phyloP scores from a whole-genome alignment of 805 yeast genomes.

The Yarrowia alimentaria region DNA sequence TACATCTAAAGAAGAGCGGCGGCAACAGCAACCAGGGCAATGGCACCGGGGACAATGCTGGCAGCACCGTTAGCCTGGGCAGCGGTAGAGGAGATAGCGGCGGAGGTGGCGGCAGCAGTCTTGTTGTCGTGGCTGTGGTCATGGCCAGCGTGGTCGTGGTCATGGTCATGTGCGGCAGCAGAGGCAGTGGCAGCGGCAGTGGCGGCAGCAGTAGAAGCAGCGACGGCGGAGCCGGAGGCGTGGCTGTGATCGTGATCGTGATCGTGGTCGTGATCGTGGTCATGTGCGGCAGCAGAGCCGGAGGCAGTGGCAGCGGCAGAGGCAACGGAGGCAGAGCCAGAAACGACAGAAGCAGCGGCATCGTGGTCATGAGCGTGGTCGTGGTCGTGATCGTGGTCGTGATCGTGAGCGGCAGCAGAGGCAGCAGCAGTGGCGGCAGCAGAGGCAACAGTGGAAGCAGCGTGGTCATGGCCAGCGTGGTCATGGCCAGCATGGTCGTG shows the following conservation, averaged over 20 bases:
- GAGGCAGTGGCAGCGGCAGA: constrained; percentile 5
- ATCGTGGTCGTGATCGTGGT: too few relatives aligned
- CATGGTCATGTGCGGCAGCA: neutral
- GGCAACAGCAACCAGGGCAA: constrained; percentile 22
- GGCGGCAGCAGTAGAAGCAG: neutral
- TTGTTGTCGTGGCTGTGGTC: neutral
- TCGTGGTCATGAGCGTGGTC: constrained; percentile 1
- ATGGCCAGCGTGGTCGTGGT: constrained; percentile 4
- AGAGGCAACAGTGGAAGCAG: constrained; percentile 2
- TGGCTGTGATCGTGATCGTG: constrained; percentile 1
- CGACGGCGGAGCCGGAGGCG: neutral
- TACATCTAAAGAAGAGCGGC: constrained; percentile 12
- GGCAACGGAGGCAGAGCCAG: constrained; percentile 16
- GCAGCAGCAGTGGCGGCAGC: constrained; percentile 2
- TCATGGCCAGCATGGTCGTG: neutral
- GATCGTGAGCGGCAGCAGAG: neutral
- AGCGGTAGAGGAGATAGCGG: neutral
- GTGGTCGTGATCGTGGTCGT: neutral
- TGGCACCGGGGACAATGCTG: constrained; percentile 7
- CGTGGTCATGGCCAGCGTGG: neutral
- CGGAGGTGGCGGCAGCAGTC: constrained; percentile 3
- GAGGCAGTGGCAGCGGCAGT: neutral
- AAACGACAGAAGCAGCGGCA: constrained; percentile 16
- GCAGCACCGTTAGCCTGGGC: constrained; percentile 27
- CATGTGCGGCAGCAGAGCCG: constrained; percentile 1